A percentile compares a stretch with the other conserved stretches of the same genome.
phyloP scores from a whole-genome alignment of 1,284 basidiomycete genomes.

The Ceratobasidium sp. region DNA sequence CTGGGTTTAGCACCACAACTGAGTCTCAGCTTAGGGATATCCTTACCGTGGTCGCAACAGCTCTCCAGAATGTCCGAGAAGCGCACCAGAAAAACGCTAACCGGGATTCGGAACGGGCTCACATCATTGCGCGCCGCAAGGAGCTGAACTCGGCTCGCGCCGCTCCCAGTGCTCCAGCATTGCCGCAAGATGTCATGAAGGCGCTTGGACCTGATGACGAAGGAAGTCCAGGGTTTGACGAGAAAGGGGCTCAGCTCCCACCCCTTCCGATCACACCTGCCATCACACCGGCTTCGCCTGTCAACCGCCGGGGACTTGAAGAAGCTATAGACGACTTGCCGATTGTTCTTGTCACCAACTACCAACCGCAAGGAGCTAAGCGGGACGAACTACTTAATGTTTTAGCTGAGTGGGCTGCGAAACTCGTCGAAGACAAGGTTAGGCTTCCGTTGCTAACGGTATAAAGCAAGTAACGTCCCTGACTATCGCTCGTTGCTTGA shows the following conservation, averaged over 20 bases:
- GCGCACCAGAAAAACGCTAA: constrained; percentile 62
- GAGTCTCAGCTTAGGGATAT: constrained; percentile 87
- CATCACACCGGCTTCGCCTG: constrained; percentile 2
- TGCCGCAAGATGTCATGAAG: background rate
- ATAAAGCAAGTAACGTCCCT: background rate
- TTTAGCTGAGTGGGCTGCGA: constrained; percentile 87
- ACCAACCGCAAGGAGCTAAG: constrained; percentile 70
- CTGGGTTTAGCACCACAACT: constrained; percentile 86
- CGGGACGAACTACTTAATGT: constrained; percentile 79
- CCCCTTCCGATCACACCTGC: constrained; percentile 22
- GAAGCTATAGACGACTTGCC: constrained; percentile 73
- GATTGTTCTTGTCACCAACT: constrained; percentile 87
- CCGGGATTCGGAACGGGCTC: constrained; percentile 54
- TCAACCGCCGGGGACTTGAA: constrained; percentile 48
- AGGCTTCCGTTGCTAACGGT: constrained; percentile 45
- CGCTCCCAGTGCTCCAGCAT: background rate
- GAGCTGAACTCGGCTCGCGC: constrained; percentile 7
- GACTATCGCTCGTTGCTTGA: background rate
- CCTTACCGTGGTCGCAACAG: constrained; percentile 79
- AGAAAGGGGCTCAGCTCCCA: constrained; percentile 53
- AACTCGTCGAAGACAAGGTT: constrained; percentile 81
- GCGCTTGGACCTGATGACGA: background rate
- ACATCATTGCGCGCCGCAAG: constrained; percentile 50
- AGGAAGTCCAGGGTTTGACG: constrained; percentile 46
- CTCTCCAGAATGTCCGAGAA: constrained; percentile 72